Conservation (phyloP, 1,284 basidiomycete species). For the Phlebopus sp. region DNA sequence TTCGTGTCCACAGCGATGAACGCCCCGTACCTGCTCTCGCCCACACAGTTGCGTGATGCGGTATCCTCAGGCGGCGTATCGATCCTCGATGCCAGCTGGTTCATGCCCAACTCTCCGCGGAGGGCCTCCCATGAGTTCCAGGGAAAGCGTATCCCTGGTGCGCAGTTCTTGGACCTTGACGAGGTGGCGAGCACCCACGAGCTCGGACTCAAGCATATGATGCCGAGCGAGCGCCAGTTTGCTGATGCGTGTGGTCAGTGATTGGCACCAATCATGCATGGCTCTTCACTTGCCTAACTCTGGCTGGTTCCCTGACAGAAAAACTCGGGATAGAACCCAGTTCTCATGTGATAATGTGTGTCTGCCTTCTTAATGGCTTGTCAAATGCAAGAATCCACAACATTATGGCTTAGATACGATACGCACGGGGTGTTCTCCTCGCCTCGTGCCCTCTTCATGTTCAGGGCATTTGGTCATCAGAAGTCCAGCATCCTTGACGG, state of each 20-base stretch:
- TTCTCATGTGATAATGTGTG: conserved; percentile 81
- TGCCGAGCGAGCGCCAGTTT: conserved; percentile 77
- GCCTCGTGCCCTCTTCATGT: conserved; percentile 89
- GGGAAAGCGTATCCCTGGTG: conserved; percentile 68
- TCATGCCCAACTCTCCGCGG: conserved; percentile 81
- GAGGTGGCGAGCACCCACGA: conserved; percentile 66
- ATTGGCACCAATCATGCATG: conserved; percentile 4
- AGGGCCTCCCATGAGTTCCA: conserved; percentile 64
- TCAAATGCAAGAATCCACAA: conserved; percentile 8
- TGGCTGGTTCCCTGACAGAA: conserved; percentile 40
- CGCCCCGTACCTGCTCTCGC: conserved; percentile 52
- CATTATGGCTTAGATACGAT: conserved; percentile 65
- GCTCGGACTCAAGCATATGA: conserved; percentile 90
- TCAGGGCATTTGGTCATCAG: conserved; percentile 84
- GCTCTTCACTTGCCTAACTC: conserved; percentile 2
- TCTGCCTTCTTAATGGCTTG: conserved; percentile 12
- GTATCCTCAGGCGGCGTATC: conserved; percentile 37
- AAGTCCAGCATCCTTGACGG: conserved; percentile 87
- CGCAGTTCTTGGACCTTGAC: conserved; percentile 84
- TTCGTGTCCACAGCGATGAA: conserved; percentile 34
- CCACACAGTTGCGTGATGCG: conserved; percentile 45
- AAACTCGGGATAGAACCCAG: conserved; percentile 71
- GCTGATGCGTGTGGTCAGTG: conserved; percentile 74
- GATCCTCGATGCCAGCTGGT: conserved; percentile 80
- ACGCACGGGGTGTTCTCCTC: conserved; percentile 85